Evolutionary conservation across 2,329 filamentous ascomycete species (phyloP).

Genomic region (Aspergillus chevalieri): DNA sequence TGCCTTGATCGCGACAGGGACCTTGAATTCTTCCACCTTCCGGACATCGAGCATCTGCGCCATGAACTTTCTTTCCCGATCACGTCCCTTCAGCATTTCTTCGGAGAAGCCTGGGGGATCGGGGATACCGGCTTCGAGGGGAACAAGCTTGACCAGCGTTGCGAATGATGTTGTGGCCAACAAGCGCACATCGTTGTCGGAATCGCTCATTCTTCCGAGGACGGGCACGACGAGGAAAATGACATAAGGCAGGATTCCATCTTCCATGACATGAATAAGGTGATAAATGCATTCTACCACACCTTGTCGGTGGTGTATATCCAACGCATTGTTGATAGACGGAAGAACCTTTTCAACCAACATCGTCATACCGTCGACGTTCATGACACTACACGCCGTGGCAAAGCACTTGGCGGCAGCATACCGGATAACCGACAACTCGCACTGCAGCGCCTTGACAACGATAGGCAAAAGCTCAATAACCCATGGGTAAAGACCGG

Average conservation of each 20-base stretch:
- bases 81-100: conserved; percentile 79
- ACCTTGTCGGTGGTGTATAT: conserved; percentile 84
- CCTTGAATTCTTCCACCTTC: conserved; percentile 89
- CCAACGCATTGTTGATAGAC: conserved; percentile 82
- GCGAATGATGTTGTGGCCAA: conserved; percentile 96
- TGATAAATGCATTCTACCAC: conserved; percentile 95
- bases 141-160: conserved; percentile 92
- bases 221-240: conserved; percentile 98
- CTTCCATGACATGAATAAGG: conserved; percentile 96
- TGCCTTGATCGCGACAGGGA: conserved; percentile 95
- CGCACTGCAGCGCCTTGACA: conserved; percentile 78
- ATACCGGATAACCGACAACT: conserved; percentile 87
- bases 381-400: conserved; percentile 94
- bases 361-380: conserved; percentile 90
- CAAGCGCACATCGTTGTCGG: conserved; percentile 88
- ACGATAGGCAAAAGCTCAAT: conserved; percentile 78
- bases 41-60: conserved; percentile 92
- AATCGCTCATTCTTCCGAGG: conserved; percentile 95
- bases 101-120: conserved; percentile 90
- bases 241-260: conserved; percentile 90
- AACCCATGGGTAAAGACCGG: conserved; percentile 69
- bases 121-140: conserved; percentile 92
- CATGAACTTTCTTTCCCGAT: conserved; percentile 93
- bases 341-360: conserved; percentile 89
- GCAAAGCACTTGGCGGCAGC: conserved; percentile 96